Base-by-base conservation (phyloP, 257 asterid genomes). In the Galeopsis tetrahit region DNA sequence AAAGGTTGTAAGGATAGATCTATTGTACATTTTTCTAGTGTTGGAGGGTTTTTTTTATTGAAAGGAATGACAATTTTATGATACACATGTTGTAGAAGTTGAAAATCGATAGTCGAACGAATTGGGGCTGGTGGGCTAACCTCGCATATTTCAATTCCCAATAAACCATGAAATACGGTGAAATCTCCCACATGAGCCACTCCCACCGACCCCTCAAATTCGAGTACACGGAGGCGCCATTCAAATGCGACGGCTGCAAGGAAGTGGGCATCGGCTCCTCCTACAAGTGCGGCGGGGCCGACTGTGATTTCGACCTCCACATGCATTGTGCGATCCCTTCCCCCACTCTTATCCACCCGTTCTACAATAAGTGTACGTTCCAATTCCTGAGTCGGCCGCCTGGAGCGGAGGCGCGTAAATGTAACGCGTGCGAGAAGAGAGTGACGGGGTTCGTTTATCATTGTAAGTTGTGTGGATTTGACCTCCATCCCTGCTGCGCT, bases 241-340 rank as follows among this genome's bases (percentile, higher is more conserved):
- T 87, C 84, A 90, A 95, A 73, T 95, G 99, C 83, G 99, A 90
- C 84, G 99, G 99, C 14, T 95, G 98, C 88, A 95, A 92, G 66
- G 98, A 92, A 72, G 87, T 81, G 1, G 99, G 99, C 0, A 92
- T 95, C 64, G 99, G 99, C 1, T 87, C 98, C 0, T 82, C 78
- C 63, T 95, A 92, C 83, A 88, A 86, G 75, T 94, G 96, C 85
- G 42, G 63, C 69, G 66, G 35, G 65, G 70, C 61, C 57, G 59
- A 77, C 53, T 95, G 99, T 69, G 87, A 90, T 78, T 95, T 86
- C 63, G 98, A 95, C 74, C 93, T 95, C 32, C 99, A 95, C 85
- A 75, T 76, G 32, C 97, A 92, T 69, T 95, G 99, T 63, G 97
- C 97, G 34, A 4, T 88, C 33, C 91, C 97, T 1, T 74, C 96